Base-by-base conservation (phyloP, 768 basidiomycete genomes). In the Nidula microcarpa region DNA sequence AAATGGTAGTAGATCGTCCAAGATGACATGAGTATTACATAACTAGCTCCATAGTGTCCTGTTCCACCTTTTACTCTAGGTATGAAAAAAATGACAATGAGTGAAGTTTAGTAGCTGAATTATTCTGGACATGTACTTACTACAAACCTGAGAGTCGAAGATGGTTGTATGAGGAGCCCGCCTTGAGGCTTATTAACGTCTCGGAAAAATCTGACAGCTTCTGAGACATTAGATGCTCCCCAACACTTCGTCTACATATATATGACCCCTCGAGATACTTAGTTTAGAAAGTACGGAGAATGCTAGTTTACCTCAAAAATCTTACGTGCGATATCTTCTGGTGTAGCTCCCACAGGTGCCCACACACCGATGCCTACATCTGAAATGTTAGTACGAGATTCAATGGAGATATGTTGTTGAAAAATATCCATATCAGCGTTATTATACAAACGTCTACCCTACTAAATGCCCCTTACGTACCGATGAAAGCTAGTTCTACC, bases 221-320 rank as follows among this genome's bases (percentile, higher is more conserved):
- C 63, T 14, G 49, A 57, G 11, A 65, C 58, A 46, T 63, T 61
- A 49, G 53, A 52, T 35, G 59, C 54, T 13, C 43, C 58, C 37
- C 37, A 41, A 16, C 2, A 4, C 10, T 41, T 4, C 37, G 37
- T 41, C 37, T 41, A 16, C 37, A 11, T 41, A 41, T 41, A 16
- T 41, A 41, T 16, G 37, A 4, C 37, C 10, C 10, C 4, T 11
- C 16, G 37, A 11, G 16, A 41, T 16, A 41, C 1, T 41, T 2
- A 4, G 37, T 11, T 11, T 41, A 16, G 16, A 11, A 41, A 23
- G 23, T 23, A 23, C 23, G 23, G 23, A 23, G 23, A 23, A 23
- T 23, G 23, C 23, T 23, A 23, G 23, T 4, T 41, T 16, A 41
- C 37, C 16, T 41, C 37, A 16, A 41, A 41, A 11, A 41, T 41